Conservation (phyloP, 192 early-diverging fungal species). For the Linnemannia elongata region DNA sequence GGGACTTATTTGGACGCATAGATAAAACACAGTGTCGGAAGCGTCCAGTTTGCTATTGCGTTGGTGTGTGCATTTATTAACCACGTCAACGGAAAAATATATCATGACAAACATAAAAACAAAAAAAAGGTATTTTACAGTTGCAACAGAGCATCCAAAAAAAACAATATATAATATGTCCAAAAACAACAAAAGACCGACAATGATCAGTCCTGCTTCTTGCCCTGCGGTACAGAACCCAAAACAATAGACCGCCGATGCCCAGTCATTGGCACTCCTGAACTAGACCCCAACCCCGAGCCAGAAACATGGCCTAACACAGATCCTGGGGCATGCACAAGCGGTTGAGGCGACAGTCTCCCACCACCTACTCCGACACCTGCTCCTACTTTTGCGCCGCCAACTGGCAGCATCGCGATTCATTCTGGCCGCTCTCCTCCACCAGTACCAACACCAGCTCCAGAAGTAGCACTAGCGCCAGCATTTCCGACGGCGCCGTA, state of each 20-base stretch:
- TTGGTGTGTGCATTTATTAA: too few relatives aligned
- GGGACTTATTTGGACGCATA: too few relatives aligned
- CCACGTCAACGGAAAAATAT: not conserved
- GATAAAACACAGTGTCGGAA: too few relatives aligned
- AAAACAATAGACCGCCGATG: conserved; percentile 9
- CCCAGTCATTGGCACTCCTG: not conserved
- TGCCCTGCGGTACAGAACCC: not conserved
- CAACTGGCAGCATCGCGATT: conserved; percentile 21
- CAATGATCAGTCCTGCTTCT: conserved; percentile 24
- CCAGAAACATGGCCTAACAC: too few relatives aligned
- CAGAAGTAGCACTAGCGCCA: not conserved
- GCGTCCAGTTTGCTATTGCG: too few relatives aligned
- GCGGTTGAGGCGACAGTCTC: not conserved
- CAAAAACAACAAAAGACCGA: not conserved
- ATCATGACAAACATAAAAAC: not conserved
- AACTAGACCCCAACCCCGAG: not conserved
- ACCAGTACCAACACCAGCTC: not conserved
- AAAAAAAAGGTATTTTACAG: not conserved
- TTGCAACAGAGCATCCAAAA: not conserved
- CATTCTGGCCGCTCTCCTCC: conserved; percentile 12
- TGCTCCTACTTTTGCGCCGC: not conserved
- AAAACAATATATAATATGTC: conserved; percentile 4
- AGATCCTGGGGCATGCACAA: not conserved
- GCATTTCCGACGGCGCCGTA: conserved; percentile 15
- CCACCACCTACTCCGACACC: not conserved